Evolutionary conservation across 2,329 filamentous ascomycete genomes (phyloP), one percentile per base, ranked within the genome.

Genomic region (Pseudogymnoascus destructans): DNA sequence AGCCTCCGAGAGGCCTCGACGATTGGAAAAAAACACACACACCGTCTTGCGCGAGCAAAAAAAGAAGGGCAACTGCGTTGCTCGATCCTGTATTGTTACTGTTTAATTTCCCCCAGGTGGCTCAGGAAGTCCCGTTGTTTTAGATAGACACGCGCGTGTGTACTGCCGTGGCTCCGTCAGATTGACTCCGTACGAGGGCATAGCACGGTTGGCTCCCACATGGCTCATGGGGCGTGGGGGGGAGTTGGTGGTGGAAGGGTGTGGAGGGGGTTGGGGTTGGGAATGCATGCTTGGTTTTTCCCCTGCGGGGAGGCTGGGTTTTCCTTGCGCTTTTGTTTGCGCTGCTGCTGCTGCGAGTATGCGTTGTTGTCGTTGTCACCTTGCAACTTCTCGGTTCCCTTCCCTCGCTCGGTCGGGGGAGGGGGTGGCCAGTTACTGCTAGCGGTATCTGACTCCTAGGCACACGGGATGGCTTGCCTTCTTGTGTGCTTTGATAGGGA

Each of bases 291-390:
- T 30, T 15, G 8, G 27, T 30, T 15, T 52, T 17, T 30, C 46
- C 46, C 46, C 25, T 30, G 46, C 3, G 46, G 46, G 46, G 46
- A 52, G 25, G 17, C 13, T 17, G 46, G n/a, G 23, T 10, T 52
- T 52, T 52, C 46, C 46, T 52, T 49, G 42, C 42, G n/a, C 11
- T 49, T 49, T 17, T 52, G 46, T 52, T 23, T 52, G 23, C 46
- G 46, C 46, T 49, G 21, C 40, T 46, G 42, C 42, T 49, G 42
- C 42, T 49, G n/a, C 25, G 42, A 52, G 25, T 30, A 23, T 49
- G 13, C 23, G 23, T 27, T 9, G 25, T 15, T 13, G 7, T 27
- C 11, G 11, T 52, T 52, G 9, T 30, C n/a, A 5, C 25, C 25
- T 30, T 52, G 11, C 23, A 0, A 30, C 3, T 5, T 52, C 46